phyloP scores from a whole-genome alignment of 164 flowering plant genomes.

The Tetracentron sinense region DNA sequence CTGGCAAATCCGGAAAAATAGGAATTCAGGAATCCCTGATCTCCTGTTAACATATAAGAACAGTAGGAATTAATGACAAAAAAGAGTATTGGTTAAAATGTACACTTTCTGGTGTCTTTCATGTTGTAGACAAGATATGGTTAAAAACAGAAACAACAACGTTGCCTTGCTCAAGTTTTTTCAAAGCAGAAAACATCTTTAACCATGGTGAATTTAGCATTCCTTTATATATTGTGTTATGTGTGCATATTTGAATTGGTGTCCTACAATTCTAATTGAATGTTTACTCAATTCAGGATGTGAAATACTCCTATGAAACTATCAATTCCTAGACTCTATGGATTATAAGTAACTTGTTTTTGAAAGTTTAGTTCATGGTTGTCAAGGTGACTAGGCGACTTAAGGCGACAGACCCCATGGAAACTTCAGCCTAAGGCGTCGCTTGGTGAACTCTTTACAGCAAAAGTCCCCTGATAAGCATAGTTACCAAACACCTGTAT shows the following conservation, averaged over 20 bases:
- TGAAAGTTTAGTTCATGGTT: no score
- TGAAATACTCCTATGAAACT: not conserved
- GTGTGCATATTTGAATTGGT: not conserved
- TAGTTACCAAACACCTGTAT: no score
- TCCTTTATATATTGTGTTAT: not conserved
- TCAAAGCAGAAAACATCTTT: no score
- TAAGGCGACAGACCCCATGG: no score
- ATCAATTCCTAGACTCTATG: not conserved
- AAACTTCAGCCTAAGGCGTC: no score
- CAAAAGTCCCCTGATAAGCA: no score
- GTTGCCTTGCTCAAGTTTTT: no score
- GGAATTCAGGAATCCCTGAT: slow-evolving; percentile 95
- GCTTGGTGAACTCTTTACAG: no score
- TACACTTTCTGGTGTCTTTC: not conserved
- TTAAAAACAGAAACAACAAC: no score
- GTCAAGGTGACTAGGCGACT: no score
- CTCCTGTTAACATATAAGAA: slow-evolving; percentile 49
- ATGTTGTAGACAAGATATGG: not conserved
- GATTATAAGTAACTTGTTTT: not conserved
- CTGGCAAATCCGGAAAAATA: slow-evolving; percentile 76
- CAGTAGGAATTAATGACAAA: not conserved
- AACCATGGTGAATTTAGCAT: not conserved
- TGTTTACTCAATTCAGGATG: not conserved
- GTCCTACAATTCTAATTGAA: not conserved
- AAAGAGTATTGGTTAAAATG: not conserved